Evolutionary conservation across 2,329 filamentous ascomycete genomes (phyloP).

Genomic region (Emergomyces pasteurianus): DNA sequence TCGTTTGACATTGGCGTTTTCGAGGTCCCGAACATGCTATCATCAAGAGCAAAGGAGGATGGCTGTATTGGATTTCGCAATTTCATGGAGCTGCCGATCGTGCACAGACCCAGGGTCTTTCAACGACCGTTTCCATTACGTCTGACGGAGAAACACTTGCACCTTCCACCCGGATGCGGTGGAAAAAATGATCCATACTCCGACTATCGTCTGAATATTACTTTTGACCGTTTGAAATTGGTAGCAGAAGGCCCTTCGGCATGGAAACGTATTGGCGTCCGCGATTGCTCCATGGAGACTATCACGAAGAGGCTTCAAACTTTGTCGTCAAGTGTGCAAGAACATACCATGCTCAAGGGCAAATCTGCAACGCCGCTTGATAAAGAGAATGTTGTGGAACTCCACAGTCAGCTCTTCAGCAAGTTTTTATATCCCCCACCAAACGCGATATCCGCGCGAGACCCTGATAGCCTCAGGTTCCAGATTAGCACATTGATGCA

Average conservation of each 20-base stretch:
- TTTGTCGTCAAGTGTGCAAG: slow-evolving; percentile 23
- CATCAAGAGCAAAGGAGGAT: slow-evolving; percentile 32
- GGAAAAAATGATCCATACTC: slow-evolving; percentile 21
- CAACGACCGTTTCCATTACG: slow-evolving; percentile 10
- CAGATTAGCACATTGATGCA: slow-evolving; percentile 36
- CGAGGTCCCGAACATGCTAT: slow-evolving; percentile 40
- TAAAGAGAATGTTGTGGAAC: slow-evolving; percentile 19
- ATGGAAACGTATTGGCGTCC: slow-evolving; percentile 33
- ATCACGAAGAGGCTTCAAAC: slow-evolving; percentile 25
- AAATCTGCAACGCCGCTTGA: slow-evolving; percentile 26
- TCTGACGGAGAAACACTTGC: slow-evolving; percentile 19
- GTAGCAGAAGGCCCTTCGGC: slow-evolving; percentile 26
- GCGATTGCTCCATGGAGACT: slow-evolving; percentile 23
- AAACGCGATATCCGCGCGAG: slow-evolving; percentile 15
- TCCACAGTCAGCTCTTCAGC: slow-evolving; percentile 26
- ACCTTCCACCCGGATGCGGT: not conserved
- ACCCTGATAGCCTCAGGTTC: slow-evolving; percentile 27
- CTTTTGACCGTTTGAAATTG: slow-evolving; percentile 25
- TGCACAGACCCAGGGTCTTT: slow-evolving; percentile 5
- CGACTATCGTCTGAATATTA: slow-evolving; percentile 23
- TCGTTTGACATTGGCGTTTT: slow-evolving; percentile 34
- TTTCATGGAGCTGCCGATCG: slow-evolving; percentile 35
- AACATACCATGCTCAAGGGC: slow-evolving; percentile 21
- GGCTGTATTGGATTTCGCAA: slow-evolving; percentile 37
- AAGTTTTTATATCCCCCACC: slow-evolving; percentile 28